Evolutionary conservation across 495 filamentous ascomycete species (phyloP), one percentile per base, ranked within the genome.

Genomic region (Daldinia childiae): DNA sequence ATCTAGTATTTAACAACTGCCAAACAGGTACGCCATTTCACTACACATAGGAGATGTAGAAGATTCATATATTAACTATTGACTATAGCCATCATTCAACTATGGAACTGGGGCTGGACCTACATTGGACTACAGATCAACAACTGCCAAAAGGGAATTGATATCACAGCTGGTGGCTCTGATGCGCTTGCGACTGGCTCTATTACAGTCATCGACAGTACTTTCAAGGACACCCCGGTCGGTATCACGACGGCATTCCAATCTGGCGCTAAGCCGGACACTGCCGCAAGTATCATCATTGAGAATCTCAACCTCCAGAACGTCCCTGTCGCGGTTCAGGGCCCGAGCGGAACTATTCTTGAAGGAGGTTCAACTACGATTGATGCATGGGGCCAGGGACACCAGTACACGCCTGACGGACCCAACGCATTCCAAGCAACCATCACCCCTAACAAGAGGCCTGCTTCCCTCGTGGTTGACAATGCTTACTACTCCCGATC

Each of bases 241-340:
- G 93, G 87, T 74, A 85, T 97, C 48, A 82, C 87, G 27, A 95
- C 92, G 27, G 86, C 85, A 5, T 92, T 87, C 82, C 74, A 81
- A 9, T 71, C 84, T 1, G 79, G 79, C 48, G 83, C 85, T 0
- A 79, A 79, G 11, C 84, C 80, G 2, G 81, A 78, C 36, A 85
- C 85, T 0, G 89, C 82, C 36, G 84, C 84, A 4, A 83, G 85
- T 29, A 72, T 87, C 38, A 79, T 85, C 26, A 73, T 89, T 21
- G 91, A 94, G 77, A 97, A 97, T 71, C 84, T 93, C 27, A 78
- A 76, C 17, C 83, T 95, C 62, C 80, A 78, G 58, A 88, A 90
- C 67, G 87, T 88, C 6, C 82, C 83, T 4, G 80, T 87, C 19
- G 90, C 88, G 0, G 84, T 94, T 27, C 78, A 90, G 70, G 85